These are phyloP conservation scores for Calonectria multiphialidica DNA, from an alignment of 2,329 filamentous ascomycete species.

Conservation along the genomic window DNA sequence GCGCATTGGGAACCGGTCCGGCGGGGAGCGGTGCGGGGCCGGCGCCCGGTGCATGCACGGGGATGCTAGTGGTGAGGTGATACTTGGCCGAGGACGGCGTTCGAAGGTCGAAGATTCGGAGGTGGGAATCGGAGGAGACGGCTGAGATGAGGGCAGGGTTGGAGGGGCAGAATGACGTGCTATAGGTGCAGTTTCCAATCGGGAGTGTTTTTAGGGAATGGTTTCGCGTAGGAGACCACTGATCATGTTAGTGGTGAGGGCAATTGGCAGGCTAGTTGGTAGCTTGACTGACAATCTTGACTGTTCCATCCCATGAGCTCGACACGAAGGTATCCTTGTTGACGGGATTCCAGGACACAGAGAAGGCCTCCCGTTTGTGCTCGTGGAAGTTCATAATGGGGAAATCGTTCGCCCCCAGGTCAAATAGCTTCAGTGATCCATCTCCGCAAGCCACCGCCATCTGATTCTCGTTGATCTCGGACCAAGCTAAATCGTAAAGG, in stretches of 20 bases:
- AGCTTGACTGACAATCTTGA: slow-evolving; percentile 77
- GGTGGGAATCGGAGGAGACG: slow-evolving; percentile 88
- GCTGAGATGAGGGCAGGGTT: slow-evolving; percentile 87
- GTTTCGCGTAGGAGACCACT: slow-evolving; percentile 86
- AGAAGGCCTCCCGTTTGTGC: slow-evolving; percentile 93
- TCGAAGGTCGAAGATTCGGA: slow-evolving; percentile 92
- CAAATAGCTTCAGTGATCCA: slow-evolving; percentile 94
- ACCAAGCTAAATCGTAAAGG: slow-evolving; percentile 95
- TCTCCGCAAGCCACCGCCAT: slow-evolving; percentile 90
- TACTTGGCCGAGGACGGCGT: slow-evolving; percentile 89
- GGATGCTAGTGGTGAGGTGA: slow-evolving; percentile 85
- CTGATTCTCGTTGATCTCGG: slow-evolving; percentile 96
- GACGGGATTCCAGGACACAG: slow-evolving; percentile 91
- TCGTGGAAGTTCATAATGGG: slow-evolving; percentile 94
- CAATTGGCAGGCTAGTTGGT: neutral
- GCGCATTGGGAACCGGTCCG: slow-evolving; percentile 61
- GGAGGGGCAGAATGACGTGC: slow-evolving; percentile 89
- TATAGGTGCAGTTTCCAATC: slow-evolving; percentile 94
- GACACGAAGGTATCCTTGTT: slow-evolving; percentile 92
- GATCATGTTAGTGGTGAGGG: neutral
- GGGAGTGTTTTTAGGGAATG: slow-evolving; percentile 87
- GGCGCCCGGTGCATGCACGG: slow-evolving; percentile 76
- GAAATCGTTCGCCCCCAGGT: slow-evolving; percentile 83
- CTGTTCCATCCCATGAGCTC: slow-evolving; percentile 94
- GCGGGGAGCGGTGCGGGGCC: slow-evolving; percentile 2